Percentiles rank a stretch among this genome's conserved stretches.
Evolutionary conservation across 2,329 filamentous ascomycete genomes (phyloP).

Genomic region (Botryotinia narcissicola): DNA sequence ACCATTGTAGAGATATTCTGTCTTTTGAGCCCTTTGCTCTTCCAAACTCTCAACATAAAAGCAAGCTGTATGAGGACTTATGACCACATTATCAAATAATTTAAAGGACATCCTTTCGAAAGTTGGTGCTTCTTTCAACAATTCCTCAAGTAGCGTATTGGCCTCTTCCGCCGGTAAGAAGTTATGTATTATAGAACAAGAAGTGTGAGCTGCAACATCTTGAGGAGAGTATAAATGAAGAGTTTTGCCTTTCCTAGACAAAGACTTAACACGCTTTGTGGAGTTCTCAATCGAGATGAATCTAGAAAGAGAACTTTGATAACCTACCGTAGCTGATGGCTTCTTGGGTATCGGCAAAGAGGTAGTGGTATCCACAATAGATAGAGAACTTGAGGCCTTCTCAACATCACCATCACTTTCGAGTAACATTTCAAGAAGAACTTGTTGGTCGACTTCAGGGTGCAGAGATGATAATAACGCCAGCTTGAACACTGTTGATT

Average conservation of each 20-base stretch:
- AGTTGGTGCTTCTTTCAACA: constrained; percentile 68
- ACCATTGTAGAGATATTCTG: constrained; percentile 85
- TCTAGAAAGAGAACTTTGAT: constrained; percentile 62
- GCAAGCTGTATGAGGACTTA: constrained; percentile 77
- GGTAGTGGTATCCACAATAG: constrained; percentile 25
- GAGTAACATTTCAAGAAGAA: constrained; percentile 75
- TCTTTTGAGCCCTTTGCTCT: constrained; percentile 67
- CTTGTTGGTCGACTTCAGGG: constrained; percentile 59
- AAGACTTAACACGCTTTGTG: constrained; percentile 47
- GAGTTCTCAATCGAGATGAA: constrained; percentile 40
- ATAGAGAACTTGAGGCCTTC: constrained; percentile 57
- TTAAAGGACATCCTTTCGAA: constrained; percentile 76
- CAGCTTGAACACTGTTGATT: constrained; percentile 87
- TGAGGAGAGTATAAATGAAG: constrained; percentile 78
- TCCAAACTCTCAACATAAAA: constrained; percentile 78
- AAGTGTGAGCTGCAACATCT: constrained; percentile 79
- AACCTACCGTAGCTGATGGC: constrained; percentile 42
- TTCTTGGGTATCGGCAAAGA: constrained; percentile 31
- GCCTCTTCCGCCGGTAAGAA: constrained; percentile 74
- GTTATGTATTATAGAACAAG: constrained; percentile 89
- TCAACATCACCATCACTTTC: constrained; percentile 75
- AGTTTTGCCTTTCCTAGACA: constrained; percentile 76
- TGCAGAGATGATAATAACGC: constrained; percentile 79
- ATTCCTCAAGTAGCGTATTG: constrained; percentile 69
- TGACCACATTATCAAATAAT: constrained; percentile 82